Percentiles rank a stretch among this genome's conserved stretches.
These are phyloP conservation scores for Malus domestica DNA, from an alignment of 306 rosid genomes.

Conservation along the genomic window DNA sequence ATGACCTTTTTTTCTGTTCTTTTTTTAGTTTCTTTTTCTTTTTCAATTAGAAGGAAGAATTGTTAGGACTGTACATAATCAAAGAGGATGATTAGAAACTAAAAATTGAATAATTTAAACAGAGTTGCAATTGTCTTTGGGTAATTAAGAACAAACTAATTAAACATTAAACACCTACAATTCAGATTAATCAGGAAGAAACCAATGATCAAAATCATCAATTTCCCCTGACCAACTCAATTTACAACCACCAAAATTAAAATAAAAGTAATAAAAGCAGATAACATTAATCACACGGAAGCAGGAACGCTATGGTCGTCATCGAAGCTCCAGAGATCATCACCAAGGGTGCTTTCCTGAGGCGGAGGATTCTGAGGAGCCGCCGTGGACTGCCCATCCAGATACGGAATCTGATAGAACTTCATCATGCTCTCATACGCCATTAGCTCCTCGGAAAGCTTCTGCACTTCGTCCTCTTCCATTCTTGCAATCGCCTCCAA, in stretches of 20 bases:
- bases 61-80: no score
- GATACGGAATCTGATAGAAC: slow-evolving; percentile 77
- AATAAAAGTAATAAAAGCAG: background rate
- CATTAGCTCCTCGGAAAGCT: slow-evolving; percentile 76
- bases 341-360: slow-evolving; percentile 55
- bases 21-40: no score
- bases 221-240: background rate
- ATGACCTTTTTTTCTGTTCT: no score
- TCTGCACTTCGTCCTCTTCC: slow-evolving; percentile 44
- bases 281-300: background rate
- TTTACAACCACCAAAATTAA: background rate
- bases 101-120: no score
- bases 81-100: no score
- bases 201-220: background rate
- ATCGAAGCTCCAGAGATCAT: slow-evolving; percentile 78
- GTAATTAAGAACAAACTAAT: background rate
- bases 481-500: background rate
- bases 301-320: slow-evolving; percentile 15
- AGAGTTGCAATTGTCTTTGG: background rate
- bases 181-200: background rate
- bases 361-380: slow-evolving; percentile 27
- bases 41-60: no score
- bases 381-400: slow-evolving; percentile 53
- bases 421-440: slow-evolving; percentile 79
- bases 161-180: background rate